Percentiles rank a stretch among this genome's conserved stretches.
phyloP scores from a whole-genome alignment of 2,329 filamentous ascomycete species.

The Neoascochyta sp. region DNA sequence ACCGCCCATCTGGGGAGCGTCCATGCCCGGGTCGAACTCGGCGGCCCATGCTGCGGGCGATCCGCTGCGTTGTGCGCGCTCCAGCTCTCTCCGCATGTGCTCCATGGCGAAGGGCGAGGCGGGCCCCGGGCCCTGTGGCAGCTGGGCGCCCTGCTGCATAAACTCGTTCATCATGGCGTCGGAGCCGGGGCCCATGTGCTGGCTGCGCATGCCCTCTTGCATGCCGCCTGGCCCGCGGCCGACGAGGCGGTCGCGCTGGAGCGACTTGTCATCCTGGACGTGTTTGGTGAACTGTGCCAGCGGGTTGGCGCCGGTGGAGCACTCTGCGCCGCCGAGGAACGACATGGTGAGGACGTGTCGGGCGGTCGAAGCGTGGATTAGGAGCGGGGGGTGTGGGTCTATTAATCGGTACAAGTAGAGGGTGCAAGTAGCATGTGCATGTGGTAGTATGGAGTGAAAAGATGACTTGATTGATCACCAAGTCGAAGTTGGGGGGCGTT shows the following conservation, averaged over 20 bases:
- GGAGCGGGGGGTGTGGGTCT: too few species aligned
- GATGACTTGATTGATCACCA: too few species aligned
- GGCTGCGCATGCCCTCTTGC: slow-evolving; percentile 74
- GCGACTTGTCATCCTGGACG: slow-evolving; percentile 89
- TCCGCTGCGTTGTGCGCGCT: slow-evolving; percentile 51
- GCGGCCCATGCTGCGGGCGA: slow-evolving; percentile 60
- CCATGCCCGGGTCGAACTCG: slow-evolving; percentile 58
- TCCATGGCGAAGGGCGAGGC: slow-evolving; percentile 63
- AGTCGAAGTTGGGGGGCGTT: too few species aligned
- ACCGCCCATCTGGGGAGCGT: slow-evolving; percentile 67
- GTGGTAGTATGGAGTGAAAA: too few species aligned
- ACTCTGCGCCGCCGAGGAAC: slow-evolving; percentile 92
- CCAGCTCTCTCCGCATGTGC: slow-evolving; percentile 61
- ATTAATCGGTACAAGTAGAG: too few species aligned
- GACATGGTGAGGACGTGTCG: too few species aligned
- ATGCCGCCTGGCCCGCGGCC: slow-evolving; percentile 68
- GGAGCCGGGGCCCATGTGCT: slow-evolving; percentile 64
- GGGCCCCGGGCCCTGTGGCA: slow-evolving; percentile 52
- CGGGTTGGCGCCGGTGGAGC: slow-evolving; percentile 92
- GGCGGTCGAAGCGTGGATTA: too few species aligned
- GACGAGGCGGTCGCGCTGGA: slow-evolving; percentile 85
- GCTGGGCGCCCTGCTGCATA: slow-evolving; percentile 69
- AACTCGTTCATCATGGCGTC: slow-evolving; percentile 88
- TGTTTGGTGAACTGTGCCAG: slow-evolving; percentile 97
- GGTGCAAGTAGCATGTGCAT: too few species aligned